Evolutionary conservation across 495 filamentous ascomycete genomes (phyloP), one percentile per base, ranked within the genome.

Genomic region (Aspergillus conjunctus): DNA sequence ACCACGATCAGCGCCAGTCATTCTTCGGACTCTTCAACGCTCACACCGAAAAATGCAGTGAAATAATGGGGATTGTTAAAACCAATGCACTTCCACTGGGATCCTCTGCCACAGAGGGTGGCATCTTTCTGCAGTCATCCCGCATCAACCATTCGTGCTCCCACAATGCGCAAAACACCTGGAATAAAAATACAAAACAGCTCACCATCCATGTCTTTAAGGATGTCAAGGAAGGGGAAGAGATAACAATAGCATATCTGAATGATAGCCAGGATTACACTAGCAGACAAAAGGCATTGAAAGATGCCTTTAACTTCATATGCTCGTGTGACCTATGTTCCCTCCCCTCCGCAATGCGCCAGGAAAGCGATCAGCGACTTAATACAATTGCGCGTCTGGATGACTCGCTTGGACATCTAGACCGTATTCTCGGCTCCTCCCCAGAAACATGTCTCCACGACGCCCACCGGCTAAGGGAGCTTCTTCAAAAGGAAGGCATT

Each of bases 101-200:
- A 9, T 37, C 30, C 11, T 5, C 3, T 39, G 30, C 8, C 1
- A 7, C 32, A 6, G 30, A 4, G 3, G 51, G 51, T 37, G 51
- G 51, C 4, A 18, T 53, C 7, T 53, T 37, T 20, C 51, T 37
- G 3, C 3, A 34, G n/a, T 5, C 51, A 20, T 37, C 12, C 51
- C 51, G 30, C 3, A 53, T 53, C 51, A 53, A 53, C 17, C 51
- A 53, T 37, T n/a, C 30, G 3, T 53, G 51, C 51, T 4, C 4
- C 8, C 30, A 34, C 1, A 53, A 53, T 20, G 51, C 51, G 6
- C 51, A 53, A 10, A 53, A 53, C 15, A 53, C 12, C 2, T 53
- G 51, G 51, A 53, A 53, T 20, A 18, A 53, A 12, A 53, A 53
- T 37, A 53, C 14, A 5, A 20, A 39, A 9, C 11, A 39, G 5